Evolutionary conservation across 2,329 filamentous ascomycete species (phyloP).

Genomic region (Blastomyces emzantsi): DNA sequence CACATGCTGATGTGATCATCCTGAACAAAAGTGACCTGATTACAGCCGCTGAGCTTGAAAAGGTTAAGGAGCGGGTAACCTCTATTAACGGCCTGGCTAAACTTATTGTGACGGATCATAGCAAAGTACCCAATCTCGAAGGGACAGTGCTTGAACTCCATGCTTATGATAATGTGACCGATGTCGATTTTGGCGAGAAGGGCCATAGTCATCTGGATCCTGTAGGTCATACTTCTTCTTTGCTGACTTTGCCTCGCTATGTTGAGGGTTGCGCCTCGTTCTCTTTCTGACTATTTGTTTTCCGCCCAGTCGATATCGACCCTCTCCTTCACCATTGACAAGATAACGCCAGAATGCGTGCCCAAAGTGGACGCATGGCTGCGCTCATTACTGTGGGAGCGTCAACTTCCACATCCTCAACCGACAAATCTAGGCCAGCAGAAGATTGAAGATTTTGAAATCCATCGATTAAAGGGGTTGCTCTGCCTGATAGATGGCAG

Average conservation of each 20-base stretch:
- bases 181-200: conserved; percentile 60
- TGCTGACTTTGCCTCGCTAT: not conserved
- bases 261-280: not conserved
- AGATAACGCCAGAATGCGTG: conserved; percentile 51
- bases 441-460: conserved; percentile 51
- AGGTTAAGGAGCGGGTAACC: conserved; percentile 60
- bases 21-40: conserved; percentile 93
- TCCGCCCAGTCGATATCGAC: conserved; percentile 67
- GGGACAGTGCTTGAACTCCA: conserved; percentile 83
- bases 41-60: conserved; percentile 55
- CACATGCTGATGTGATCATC: conserved; percentile 88
- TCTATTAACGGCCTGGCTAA: conserved; percentile 87
- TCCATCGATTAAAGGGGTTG: conserved; percentile 81
- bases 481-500: conserved; percentile 55
- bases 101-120: conserved; percentile 71
- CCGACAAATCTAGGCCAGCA: not conserved
- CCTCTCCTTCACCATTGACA: conserved; percentile 58
- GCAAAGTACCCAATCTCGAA: conserved; percentile 70
- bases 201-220: conserved; percentile 89
- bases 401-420: conserved; percentile 21
- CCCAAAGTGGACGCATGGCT: conserved; percentile 69
- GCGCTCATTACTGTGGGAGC: conserved; percentile 74
- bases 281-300: not conserved
- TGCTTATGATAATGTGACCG: conserved; percentile 76
- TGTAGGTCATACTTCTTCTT: conserved; percentile 40